Evolutionary conservation across 1,284 basidiomycete genomes (phyloP).

Genomic region (Earliella scabrosa): DNA sequence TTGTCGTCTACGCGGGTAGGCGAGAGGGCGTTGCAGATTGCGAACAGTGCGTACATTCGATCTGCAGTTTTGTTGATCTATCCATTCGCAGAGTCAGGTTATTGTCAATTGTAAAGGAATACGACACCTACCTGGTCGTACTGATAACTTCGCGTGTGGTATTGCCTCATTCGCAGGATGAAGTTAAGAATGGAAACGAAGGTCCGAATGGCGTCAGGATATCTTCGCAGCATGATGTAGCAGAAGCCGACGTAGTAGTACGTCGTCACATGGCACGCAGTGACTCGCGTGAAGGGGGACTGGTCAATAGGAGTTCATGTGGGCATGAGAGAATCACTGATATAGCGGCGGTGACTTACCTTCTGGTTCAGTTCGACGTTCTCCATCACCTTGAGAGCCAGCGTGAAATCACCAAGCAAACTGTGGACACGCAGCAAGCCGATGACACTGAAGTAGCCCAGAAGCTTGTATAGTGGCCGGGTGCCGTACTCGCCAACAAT

Average conservation of each 20-base stretch:
- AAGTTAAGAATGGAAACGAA: conserved; percentile 95
- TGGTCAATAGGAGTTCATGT: conserved; percentile 30
- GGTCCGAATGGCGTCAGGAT: conserved; percentile 93
- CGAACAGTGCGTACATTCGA: conserved; percentile 96
- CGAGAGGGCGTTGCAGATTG: conserved; percentile 91
- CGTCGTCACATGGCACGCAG: conserved; percentile 92
- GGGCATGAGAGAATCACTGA: neutral
- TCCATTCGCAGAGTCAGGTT: neutral
- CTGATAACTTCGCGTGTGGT: conserved; percentile 95
- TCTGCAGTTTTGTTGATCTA: conserved; percentile 98
- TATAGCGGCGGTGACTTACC: conserved; percentile 37
- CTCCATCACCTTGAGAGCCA: conserved; percentile 96
- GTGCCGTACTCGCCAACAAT: conserved; percentile 92
- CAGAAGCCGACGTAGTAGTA: conserved; percentile 98
- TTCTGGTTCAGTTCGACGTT: conserved; percentile 90
- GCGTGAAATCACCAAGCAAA: conserved; percentile 93
- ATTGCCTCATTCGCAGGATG: conserved; percentile 91
- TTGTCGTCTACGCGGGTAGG: conserved; percentile 93
- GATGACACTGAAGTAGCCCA: conserved; percentile 98
- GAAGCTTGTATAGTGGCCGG: conserved; percentile 89
- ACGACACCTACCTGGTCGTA: conserved; percentile 80
- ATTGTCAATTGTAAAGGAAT: neutral
- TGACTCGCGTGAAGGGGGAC: conserved; percentile 89
- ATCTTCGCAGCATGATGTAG: conserved; percentile 93
- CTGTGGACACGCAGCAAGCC: conserved; percentile 96